Evolutionary conservation across 148 eudicot genomes (phyloP).

Genomic region (Arbutus unedo): DNA sequence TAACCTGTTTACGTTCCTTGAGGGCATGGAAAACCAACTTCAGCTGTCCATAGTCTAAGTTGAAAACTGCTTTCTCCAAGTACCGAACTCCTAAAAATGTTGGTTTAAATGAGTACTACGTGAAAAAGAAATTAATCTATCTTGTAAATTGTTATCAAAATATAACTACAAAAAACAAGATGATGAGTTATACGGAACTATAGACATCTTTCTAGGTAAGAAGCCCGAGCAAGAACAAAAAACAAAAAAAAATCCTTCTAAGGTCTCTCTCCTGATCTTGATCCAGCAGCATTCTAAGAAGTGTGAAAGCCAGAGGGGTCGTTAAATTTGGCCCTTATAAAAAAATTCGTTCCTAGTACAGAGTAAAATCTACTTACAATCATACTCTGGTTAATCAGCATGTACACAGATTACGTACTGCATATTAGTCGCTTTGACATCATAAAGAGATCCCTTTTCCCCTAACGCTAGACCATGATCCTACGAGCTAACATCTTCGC

Average conservation of each 20-base stretch:
- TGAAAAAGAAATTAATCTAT: neutral
- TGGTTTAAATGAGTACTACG: neutral
- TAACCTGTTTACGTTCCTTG: constrained; percentile 85
- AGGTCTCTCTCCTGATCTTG: no score
- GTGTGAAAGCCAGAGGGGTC: neutral
- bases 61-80: constrained; percentile 96
- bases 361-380: neutral
- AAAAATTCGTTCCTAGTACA: neutral
- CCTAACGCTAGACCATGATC: neutral
- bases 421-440: neutral
- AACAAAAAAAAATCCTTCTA: no score
- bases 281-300: neutral
- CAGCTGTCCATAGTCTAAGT: constrained; percentile 86
- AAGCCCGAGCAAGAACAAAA: no score
- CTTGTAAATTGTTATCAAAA: neutral
- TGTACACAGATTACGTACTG: neutral
- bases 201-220: neutral
- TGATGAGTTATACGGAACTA: neutral
- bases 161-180: neutral
- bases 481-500: neutral
- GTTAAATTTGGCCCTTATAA: neutral
- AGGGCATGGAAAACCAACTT: constrained; percentile 98
- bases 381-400: neutral
- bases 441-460: neutral
- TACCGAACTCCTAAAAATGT: constrained; percentile 78